phyloP scores from a whole-genome alignment of 106 monocot genomes.

The Posidonia australis region DNA sequence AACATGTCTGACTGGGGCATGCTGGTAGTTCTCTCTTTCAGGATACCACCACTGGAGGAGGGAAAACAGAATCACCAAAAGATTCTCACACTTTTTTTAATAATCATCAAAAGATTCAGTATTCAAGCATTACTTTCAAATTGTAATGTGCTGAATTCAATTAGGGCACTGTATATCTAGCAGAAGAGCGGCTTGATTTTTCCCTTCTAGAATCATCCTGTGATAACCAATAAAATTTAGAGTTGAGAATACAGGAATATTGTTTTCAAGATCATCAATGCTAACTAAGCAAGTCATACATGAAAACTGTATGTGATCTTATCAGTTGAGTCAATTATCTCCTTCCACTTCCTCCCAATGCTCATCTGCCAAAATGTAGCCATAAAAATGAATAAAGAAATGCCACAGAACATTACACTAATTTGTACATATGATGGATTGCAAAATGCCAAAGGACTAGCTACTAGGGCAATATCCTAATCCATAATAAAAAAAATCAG shows the following conservation, averaged over 20 bases:
- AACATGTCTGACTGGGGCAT: no score
- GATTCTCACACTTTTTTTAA: no score
- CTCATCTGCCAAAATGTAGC: slow-evolving; percentile 34
- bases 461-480: no score
- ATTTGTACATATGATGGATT: background rate
- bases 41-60: no score
- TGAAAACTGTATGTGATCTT: slow-evolving; percentile 68
- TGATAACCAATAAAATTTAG: background rate
- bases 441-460: no score
- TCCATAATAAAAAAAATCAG: no score
- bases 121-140: no score
- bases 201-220: slow-evolving; percentile 63
- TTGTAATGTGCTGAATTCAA: no score
- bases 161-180: slow-evolving; percentile 34
- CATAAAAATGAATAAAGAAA: background rate
- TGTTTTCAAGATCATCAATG: background rate
- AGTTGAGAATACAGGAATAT: background rate
- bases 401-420: no score
- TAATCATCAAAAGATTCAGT: no score
- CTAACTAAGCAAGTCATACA: slow-evolving; percentile 30
- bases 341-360: slow-evolving; percentile 96
- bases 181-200: slow-evolving; percentile 44
- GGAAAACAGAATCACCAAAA: no score
- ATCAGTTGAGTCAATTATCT: slow-evolving; percentile 54
- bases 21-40: no score